Conservation (phyloP, 1,284 basidiomycete species). For the Ustilago trichophora region DNA sequence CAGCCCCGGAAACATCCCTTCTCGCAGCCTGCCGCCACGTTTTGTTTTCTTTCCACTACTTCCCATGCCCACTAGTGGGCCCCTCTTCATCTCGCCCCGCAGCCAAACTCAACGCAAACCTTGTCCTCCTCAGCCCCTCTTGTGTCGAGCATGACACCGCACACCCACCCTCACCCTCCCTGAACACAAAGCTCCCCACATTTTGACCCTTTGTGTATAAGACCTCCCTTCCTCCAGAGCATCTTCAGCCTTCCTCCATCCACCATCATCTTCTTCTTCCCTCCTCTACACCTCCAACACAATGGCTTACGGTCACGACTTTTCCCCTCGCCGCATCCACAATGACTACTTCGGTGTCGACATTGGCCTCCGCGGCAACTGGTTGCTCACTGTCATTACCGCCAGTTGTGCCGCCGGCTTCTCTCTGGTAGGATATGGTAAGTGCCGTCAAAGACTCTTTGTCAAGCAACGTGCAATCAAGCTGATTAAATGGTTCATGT, state of each 20-base stretch:
- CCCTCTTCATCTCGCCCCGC: too few relatives aligned
- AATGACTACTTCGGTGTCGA: conserved; percentile 39
- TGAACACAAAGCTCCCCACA: background rate
- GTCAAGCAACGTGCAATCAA: too few relatives aligned
- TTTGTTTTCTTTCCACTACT: too few relatives aligned
- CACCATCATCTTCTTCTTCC: background rate
- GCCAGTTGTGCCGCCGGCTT: conserved; percentile 37
- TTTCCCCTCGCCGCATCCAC: conserved; percentile 28
- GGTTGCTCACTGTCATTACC: conserved; percentile 35
- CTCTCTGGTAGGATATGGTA: conserved; percentile 28
- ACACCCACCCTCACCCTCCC: background rate
- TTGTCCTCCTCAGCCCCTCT: too few relatives aligned
- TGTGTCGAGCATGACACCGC: too few relatives aligned
- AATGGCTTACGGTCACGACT: conserved; percentile 13
- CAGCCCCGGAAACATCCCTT: too few relatives aligned
- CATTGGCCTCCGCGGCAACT: conserved; percentile 34
- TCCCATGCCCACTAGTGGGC: too few relatives aligned
- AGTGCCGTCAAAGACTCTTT: background rate
- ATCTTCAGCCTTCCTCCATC: background rate
- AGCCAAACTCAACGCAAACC: too few relatives aligned
- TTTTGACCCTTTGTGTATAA: background rate
- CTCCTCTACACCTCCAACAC: background rate
- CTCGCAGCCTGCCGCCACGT: too few relatives aligned
- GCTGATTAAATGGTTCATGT: too few relatives aligned
- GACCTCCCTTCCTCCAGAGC: background rate